Evolutionary conservation across 306 rosid genomes (phyloP), one percentile per base, ranked within the genome.

Genomic region (Medicago arabica): DNA sequence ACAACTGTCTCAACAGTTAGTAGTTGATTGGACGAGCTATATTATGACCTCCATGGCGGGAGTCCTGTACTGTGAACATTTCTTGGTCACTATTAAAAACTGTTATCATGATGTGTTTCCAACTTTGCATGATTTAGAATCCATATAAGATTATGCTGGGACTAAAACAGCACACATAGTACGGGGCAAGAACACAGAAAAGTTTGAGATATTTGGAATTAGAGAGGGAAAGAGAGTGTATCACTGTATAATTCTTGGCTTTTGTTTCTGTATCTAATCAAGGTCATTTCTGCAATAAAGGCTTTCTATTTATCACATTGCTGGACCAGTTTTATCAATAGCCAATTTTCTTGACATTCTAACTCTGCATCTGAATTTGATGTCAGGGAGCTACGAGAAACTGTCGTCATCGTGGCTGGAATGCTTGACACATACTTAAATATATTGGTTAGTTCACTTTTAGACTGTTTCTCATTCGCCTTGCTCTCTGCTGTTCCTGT

Each of bases 361-460:
- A 78, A 78, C 64, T 54, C 54, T 67, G 66, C 63, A 44, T 67
- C 65, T 80, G 72, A 65, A 80, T 80, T 65, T 75, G 82, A 78
- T 82, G 39, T 74, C 64, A 95, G 99, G 96, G 91, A 90, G 82
- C 78, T 95, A 78, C 89, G 96, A 67, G 83, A 83, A 28, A 89
- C 88, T 83, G 47, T 87, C 53, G 9, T 85, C 72, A 79, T 95
- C 89, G 78, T 95, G 81, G 88, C 84, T 72, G 99, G 99, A 86
- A 95, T 95, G 97, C 90, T 95, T 62, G 89, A 81, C 77, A 95
- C 99, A 34, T 95, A 89, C 89, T 75, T 95, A 36, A 95, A 89
- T 38, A 81, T 95, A 80, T 49, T 95, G 99, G 99, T 92, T 75
- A 61, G 93, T 90, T 76, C 73, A 77, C 86, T 58, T 57, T 83